Evolutionary conservation across 179 eudicot genomes (phyloP).

Genomic region (Nepenthes alata): DNA sequence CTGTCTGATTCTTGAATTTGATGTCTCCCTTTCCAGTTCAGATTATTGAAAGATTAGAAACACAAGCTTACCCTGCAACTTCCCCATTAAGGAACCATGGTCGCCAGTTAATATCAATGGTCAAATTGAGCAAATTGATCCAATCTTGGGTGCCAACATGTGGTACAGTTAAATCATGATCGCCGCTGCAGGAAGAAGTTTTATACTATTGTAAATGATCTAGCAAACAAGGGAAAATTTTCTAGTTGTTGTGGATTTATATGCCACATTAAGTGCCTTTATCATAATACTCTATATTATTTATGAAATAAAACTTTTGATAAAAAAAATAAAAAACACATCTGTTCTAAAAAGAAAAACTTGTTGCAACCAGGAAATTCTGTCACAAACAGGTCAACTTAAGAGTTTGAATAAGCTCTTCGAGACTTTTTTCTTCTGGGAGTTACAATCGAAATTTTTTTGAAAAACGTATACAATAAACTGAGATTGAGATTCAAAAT

Average conservation of each 20-base stretch:
- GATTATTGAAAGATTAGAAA: background rate
- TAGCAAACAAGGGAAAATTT: background rate
- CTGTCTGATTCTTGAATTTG: background rate
- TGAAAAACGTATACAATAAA: background rate
- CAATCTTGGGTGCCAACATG: constrained; percentile 8
- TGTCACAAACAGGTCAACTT: background rate
- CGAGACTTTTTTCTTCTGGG: too few species aligned
- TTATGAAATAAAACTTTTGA: too few species aligned
- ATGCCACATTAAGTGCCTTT: too few species aligned
- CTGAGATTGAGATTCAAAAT: background rate
- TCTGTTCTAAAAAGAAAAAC: background rate
- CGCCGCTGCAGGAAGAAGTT: constrained; percentile 7
- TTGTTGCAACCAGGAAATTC: background rate
- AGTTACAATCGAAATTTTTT: background rate
- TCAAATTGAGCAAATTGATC: constrained; percentile 6
- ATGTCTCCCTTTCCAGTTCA: background rate
- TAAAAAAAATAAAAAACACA: background rate
- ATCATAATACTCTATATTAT: too few species aligned
- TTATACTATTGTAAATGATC: background rate
- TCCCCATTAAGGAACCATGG: constrained; percentile 13
- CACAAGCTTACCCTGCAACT: constrained; percentile 10
- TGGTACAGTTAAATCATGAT: constrained; percentile 8
- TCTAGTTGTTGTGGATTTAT: too few species aligned
- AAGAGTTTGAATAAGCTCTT: too few species aligned
- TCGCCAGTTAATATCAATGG: constrained; percentile 5